A percentile compares a stretch with the other conserved stretches of the same genome.
Conservation (phyloP, 1,284 basidiomycete species). For the Neolentinus lepideus region DNA sequence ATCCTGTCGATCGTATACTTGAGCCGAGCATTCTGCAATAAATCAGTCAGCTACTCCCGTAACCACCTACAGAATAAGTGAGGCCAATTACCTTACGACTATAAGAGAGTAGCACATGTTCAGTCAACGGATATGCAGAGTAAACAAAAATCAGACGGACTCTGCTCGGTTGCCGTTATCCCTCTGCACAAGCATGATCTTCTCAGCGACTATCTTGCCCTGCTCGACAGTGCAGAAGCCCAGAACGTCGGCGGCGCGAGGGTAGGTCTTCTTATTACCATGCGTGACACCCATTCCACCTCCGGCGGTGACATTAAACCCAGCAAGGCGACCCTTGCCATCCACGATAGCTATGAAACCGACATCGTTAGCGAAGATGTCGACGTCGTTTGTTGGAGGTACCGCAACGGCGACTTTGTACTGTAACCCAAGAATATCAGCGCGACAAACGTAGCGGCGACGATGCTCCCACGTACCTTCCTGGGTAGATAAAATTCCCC, state of each 20-base stretch:
- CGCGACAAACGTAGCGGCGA: slow-evolving; percentile 2
- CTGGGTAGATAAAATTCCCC: slow-evolving; percentile 96
- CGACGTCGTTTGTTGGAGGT: slow-evolving; percentile 95
- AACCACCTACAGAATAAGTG: background rate
- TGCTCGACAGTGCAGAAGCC: slow-evolving; percentile 93
- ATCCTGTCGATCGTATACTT: slow-evolving; percentile 98
- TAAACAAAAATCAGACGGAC: slow-evolving; percentile 35
- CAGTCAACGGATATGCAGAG: slow-evolving; percentile 1
- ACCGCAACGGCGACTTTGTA: slow-evolving; percentile 98
- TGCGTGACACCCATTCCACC: slow-evolving; percentile 99
- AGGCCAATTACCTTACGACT: slow-evolving; percentile 22
- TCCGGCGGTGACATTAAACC: slow-evolving; percentile 88
- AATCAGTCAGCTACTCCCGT: background rate
- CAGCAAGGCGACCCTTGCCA: slow-evolving; percentile 63
- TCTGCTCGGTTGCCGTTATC: slow-evolving; percentile 95
- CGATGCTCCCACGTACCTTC: slow-evolving; percentile 45
- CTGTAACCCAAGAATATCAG: slow-evolving; percentile 30
- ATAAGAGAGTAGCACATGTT: slow-evolving; percentile 8
- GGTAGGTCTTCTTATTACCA: slow-evolving; percentile 98
- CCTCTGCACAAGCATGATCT: slow-evolving; percentile 89
- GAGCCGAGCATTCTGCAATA: slow-evolving; percentile 73
- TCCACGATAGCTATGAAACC: slow-evolving; percentile 93
- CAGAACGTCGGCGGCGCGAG: slow-evolving; percentile 81
- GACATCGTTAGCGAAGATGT: slow-evolving; percentile 93
- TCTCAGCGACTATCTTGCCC: slow-evolving; percentile 83